Base-by-base conservation (phyloP, 1,284 basidiomycete species). In the Coriolopsis trogii region DNA sequence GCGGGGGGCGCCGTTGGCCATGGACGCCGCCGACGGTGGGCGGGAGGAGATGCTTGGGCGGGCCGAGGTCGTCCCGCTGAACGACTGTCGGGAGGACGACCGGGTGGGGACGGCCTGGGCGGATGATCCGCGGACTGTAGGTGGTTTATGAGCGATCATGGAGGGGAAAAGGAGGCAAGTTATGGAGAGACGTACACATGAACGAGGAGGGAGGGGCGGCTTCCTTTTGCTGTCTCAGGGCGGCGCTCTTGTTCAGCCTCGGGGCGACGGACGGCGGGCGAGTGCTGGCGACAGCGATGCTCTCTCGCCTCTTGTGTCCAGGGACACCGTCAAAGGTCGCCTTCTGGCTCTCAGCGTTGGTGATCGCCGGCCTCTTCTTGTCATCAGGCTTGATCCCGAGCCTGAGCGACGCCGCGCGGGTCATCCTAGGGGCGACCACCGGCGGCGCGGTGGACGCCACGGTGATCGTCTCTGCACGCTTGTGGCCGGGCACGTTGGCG, bases 381-480 rank as follows among this genome's bases (percentile, higher is more conserved):
- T 65, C 62, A 12, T 60, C 49, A 10, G 61, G 59, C 16, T 60
- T 55, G 57, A 65, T 63, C 4, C 87, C 86, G 13, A 87, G 63
- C 46, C 89, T 74, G 42, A 92, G 72, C 3, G 85, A 76, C 2
- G 88, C 85, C 0, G 89, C 87, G 30, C 80, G 79, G 1, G 87
- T 88, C 79, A 90, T 81, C 29, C 89, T 76, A 1, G 91, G 91
- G 0, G 82, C 78, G 50, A 92, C 81, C 1, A 67, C 64, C 1
- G 91, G 91, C 7, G 89, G 80, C 9, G 84, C 85, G 20, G 87
- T 90, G 20, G 84, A 87, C 15, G 89, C 86, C 7, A 92, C 89
- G 0, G 71, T 52, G 48, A 92, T 88, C 2, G 77, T 80, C 55
- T 74, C 79, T 0, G 76, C 48, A 28, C 89, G 84, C 62, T 89